These are phyloP conservation scores for Blastobotrys petasosporus DNA, from an alignment of 1,139 yeast genomes.

Conservation along the genomic window DNA sequence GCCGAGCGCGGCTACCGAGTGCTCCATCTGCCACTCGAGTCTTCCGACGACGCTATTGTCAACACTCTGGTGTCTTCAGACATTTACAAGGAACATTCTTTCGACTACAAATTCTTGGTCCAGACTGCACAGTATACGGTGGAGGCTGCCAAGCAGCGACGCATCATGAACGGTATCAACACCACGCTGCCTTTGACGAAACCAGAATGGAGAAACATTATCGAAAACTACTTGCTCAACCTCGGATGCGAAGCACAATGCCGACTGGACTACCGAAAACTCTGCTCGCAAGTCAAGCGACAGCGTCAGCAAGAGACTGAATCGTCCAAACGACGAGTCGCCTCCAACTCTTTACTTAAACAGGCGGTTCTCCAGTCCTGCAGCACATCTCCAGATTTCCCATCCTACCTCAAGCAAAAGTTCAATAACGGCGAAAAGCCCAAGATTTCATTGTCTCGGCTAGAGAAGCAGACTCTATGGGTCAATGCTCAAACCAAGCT, in stretches of 20 bases:
- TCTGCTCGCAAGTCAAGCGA: conserved; percentile 38
- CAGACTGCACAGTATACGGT: conserved; percentile 59
- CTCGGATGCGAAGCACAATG: conserved; percentile 67
- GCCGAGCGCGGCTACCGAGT: conserved; percentile 37
- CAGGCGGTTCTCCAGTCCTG: conserved; percentile 29
- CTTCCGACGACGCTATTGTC: conserved; percentile 45
- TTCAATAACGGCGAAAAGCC: not conserved
- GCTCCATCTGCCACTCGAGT: conserved; percentile 44
- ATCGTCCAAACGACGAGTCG: conserved; percentile 8
- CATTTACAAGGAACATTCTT: conserved; percentile 52
- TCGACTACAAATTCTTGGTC: conserved; percentile 45
- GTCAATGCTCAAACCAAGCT: conserved; percentile 52
- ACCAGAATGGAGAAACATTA: conserved; percentile 63
- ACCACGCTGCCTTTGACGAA: conserved; percentile 27
- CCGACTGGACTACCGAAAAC: conserved; percentile 49
- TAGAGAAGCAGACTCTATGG: conserved; percentile 55
- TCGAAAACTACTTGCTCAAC: conserved; percentile 57
- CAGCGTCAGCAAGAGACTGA: conserved; percentile 34
- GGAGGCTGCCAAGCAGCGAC: conserved; percentile 43
- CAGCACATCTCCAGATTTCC: conserved; percentile 30
- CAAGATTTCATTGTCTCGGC: conserved; percentile 40
- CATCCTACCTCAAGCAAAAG: conserved; percentile 19
- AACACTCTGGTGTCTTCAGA: conserved; percentile 48
- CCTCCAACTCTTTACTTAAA: conserved; percentile 26
- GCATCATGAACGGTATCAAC: conserved; percentile 1